phyloP scores from a whole-genome alignment of 345 rosid species.

The Hibiscus syriacus region DNA sequence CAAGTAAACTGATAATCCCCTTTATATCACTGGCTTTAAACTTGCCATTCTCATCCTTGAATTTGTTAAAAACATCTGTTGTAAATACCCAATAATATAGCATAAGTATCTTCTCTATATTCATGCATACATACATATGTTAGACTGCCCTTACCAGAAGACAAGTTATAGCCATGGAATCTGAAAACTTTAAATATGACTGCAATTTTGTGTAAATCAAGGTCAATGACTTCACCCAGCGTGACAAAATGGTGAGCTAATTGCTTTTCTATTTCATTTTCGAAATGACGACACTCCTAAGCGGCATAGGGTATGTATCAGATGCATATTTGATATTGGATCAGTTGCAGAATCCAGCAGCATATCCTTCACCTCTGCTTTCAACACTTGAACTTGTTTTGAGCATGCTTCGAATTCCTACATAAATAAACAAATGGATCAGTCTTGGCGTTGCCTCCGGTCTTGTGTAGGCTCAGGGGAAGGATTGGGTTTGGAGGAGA shows the following conservation, averaged over 20 bases:
- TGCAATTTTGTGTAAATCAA: not conserved
- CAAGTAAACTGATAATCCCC: not conserved
- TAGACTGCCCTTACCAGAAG: too few species aligned
- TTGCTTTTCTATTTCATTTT: conserved; percentile 6
- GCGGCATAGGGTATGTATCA: conserved; percentile 2
- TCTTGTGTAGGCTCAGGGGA: too few species aligned
- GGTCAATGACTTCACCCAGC: not conserved
- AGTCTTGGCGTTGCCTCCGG: too few species aligned
- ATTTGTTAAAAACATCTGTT: not conserved
- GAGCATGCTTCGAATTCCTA: not conserved
- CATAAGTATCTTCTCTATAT: too few species aligned
- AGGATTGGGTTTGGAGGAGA: too few species aligned
- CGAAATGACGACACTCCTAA: conserved; percentile 15
- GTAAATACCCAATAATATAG: too few species aligned
- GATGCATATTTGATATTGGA: not conserved
- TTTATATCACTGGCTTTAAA: not conserved
- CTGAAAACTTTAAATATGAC: conserved; percentile 7
- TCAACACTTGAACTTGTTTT: not conserved
- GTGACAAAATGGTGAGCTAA: not conserved
- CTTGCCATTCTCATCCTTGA: not conserved
- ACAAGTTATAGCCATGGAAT: not conserved
- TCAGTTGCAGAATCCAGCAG: not conserved
- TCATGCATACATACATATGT: too few species aligned
- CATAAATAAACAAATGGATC: not conserved
- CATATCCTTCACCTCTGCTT: not conserved